Evolutionary conservation across 148 eudicot species (phyloP), one percentile per base, ranked within the genome.

Genomic region (Simmondsia chinensis): DNA sequence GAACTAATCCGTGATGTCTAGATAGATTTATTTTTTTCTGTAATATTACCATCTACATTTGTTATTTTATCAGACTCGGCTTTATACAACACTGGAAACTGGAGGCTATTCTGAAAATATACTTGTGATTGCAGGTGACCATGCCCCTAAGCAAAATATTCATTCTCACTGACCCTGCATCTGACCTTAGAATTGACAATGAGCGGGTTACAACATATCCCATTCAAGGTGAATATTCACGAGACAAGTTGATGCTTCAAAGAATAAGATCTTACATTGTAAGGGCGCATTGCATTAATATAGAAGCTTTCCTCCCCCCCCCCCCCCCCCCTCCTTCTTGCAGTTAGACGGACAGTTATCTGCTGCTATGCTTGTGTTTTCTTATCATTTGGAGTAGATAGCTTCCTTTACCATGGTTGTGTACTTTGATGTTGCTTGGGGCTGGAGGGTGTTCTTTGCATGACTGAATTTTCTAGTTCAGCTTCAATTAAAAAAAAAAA

Each of bases 261-360:
- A 79, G 99, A 93, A 93, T 93, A 89, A 93, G 73, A 77, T 86
- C 99, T 56, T 93, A 91, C 96, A 93, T 82, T 79, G 96, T 93
- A 93, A 91, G 99, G 52, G 74, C 61, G 44, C 60, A 59, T 42
- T 59, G 53, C 50, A 37, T 56, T 58, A 38, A 50, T 52, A 54
- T 26, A 39, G 56, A 50, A 30, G 61, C 28, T 22, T 24, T 57
- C 43, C 18, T 28, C 31, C 9, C 31, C 9, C 36, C 18, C 9
- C 31, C 9, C 31, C 9, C 36, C 16, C 19, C 4, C 40, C n/a
- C 52, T 44, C 30, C 3, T 65, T 38, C 42, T 32, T 41, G 37
- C 47, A 56, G 20, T 39, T 33, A 7, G 39, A 19, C 39, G 31
- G 39, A 19, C 39, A 28, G 27, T n/a, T 39, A 2, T 33, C 22